phyloP scores from a whole-genome alignment of 2,329 filamentous ascomycete species.

The Rasamsonia emersonii region DNA sequence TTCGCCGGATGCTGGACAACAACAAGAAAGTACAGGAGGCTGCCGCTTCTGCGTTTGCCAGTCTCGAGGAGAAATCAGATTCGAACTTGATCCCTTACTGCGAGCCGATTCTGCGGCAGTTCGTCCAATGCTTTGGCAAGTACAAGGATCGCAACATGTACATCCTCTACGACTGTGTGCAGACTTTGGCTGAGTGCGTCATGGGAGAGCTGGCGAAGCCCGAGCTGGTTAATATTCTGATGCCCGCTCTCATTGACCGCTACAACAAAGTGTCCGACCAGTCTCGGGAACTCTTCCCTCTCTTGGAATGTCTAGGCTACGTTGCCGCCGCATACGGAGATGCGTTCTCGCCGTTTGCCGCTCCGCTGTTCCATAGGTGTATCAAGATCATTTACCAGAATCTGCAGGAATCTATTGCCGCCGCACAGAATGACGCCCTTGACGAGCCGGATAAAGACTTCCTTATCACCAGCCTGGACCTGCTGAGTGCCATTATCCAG shows the following conservation, averaged over 20 bases:
- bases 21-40: slow-evolving; percentile 99
- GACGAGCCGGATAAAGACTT: slow-evolving; percentile 95
- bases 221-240: slow-evolving; percentile 73
- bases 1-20: slow-evolving; percentile 87
- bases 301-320: slow-evolving; percentile 94
- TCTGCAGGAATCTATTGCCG: slow-evolving; percentile 68
- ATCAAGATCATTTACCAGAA: slow-evolving; percentile 88
- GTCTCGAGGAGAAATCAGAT: slow-evolving; percentile 87
- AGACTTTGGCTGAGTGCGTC: slow-evolving; percentile 89
- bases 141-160: slow-evolving; percentile 99
- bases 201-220: slow-evolving; percentile 71
- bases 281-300: slow-evolving; percentile 84
- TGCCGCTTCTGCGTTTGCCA: slow-evolving; percentile 89
- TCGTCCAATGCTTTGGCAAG: slow-evolving; percentile 80
- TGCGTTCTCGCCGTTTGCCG: slow-evolving; percentile 74
- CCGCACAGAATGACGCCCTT: slow-evolving; percentile 56
- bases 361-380: slow-evolving; percentile 78
- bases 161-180: slow-evolving; percentile 96
- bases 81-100: slow-evolving; percentile 75
- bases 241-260: slow-evolving; percentile 83
- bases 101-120: slow-evolving; percentile 82
- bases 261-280: slow-evolving; percentile 84
- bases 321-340: slow-evolving; percentile 78
- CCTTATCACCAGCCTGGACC: slow-evolving; percentile 85
- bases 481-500: slow-evolving; percentile 88